phyloP scores from a whole-genome alignment of 1,139 yeast genomes.

The Diutina sp. region DNA sequence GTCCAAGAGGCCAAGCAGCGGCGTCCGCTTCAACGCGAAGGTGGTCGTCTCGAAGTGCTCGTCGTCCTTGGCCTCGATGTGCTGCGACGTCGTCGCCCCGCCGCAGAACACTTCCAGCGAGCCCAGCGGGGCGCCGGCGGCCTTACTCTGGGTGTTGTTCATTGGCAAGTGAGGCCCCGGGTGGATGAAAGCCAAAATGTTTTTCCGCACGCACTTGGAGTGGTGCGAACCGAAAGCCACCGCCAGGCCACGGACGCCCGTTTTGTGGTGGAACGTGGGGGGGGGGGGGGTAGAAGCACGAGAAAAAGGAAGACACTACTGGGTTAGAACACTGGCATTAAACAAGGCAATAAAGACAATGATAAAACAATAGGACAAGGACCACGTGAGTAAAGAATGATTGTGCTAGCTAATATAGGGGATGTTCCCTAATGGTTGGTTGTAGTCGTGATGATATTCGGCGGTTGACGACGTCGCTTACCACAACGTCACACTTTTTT shows the following conservation, averaged over 20 bases:
- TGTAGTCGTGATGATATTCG: neutral
- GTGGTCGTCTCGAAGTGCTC: slow-evolving; percentile 62
- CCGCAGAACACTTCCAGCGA: slow-evolving; percentile 28
- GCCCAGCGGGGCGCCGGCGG: neutral
- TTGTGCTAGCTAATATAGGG: no score
- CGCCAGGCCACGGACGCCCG: neutral
- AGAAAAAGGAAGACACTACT: no score
- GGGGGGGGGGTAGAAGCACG: neutral
- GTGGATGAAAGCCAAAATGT: neutral
- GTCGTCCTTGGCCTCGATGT: slow-evolving; percentile 60
- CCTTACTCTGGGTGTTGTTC: neutral
- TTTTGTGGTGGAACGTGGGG: neutral
- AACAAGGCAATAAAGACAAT: no score
- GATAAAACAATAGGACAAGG: no score
- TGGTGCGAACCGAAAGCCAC: neutral
- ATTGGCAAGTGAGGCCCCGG: neutral
- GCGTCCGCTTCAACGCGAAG: slow-evolving; percentile 68
- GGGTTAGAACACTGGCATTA: no score
- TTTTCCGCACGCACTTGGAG: neutral
- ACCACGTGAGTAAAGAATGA: no score
- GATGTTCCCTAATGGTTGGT: no score
- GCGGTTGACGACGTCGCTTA: neutral
- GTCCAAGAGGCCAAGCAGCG: slow-evolving; percentile 73
- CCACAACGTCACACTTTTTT: neutral
- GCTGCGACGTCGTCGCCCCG: slow-evolving; percentile 42